Base-by-base conservation (phyloP, 441 rosid genomes). In the Daphne laureola region DNA sequence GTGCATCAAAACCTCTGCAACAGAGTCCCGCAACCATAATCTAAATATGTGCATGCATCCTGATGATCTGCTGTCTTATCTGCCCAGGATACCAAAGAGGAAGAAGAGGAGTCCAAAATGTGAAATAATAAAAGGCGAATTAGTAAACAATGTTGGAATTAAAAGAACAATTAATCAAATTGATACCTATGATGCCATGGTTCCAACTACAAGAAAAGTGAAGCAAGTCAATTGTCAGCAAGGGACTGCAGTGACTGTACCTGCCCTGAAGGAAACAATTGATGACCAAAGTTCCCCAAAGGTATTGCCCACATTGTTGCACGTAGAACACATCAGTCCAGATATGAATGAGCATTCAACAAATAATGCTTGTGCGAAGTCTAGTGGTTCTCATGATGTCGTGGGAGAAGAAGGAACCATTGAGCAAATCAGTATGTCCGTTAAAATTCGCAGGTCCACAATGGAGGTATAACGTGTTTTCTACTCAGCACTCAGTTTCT, bases 81-180 rank as follows among this genome's bases (percentile, higher is more conserved):
- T 81, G 67, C 68, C 64, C 47, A 63, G 43, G 57, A 69, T 76
- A 49, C 73, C 53, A 44, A 54, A 68, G 56, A 80, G 71, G 43
- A 76, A 73, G 74, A 89, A 79, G 68, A 80, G 86, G 75, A 83
- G 74, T 67, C 69, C 69, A 67, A 76, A 76, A 61, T n/a, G 54
- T 54, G 80, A 67, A 65, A 63, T 40, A 23, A 41, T 14, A 52
- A 46, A 65, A 54, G 61, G 46, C n/a, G 66, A 71, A 57, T 59
- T 61, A 64, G 58, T 54, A 26, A 64, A 21, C 49, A 47, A 35
- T 21, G 61, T 46, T 70, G 54, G 48, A 46, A 56, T 17, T 45
- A 81, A 88, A 77, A 84, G 73, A 53, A 57, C 69, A 35, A 67
- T 77, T 53, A 49, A 69, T 51, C 70, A 55, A 60, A 63, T 60